A percentile compares a stretch with the other conserved stretches of the same genome.
phyloP scores from a whole-genome alignment of 352 stramenopile species.

The Pythium folliculosum region DNA sequence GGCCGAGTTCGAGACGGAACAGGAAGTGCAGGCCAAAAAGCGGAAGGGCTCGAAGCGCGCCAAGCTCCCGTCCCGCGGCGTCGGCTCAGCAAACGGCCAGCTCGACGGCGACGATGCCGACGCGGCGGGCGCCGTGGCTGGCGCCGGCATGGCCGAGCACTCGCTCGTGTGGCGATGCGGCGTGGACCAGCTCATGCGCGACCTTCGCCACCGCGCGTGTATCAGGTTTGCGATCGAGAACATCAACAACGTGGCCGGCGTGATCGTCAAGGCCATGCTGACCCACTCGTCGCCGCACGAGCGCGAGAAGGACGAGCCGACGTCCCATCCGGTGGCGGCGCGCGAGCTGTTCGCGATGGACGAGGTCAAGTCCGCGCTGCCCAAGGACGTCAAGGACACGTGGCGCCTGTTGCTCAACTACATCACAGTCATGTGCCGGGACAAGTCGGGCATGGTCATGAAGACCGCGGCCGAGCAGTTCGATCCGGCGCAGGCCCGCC shows the following conservation, averaged over 20 bases:
- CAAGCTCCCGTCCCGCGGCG: conserved; percentile 74
- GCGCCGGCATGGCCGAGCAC: conserved; percentile 53
- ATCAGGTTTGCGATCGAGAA: conserved; percentile 84
- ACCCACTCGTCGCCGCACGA: conserved; percentile 79
- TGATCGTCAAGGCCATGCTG: conserved; percentile 82
- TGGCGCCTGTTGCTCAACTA: conserved; percentile 88
- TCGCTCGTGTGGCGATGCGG: conserved; percentile 83
- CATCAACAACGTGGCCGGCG: conserved; percentile 80
- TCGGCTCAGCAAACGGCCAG: conserved; percentile 1
- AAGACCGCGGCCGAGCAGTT: conserved; percentile 76
- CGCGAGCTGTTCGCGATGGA: conserved; percentile 75
- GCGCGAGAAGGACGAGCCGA: conserved; percentile 79
- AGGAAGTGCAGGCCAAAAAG: conserved; percentile 53
- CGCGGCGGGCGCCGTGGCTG: conserved; percentile 6
- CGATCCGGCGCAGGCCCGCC: conserved; percentile 53
- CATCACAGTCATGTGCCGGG: conserved; percentile 88
- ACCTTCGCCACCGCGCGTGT: conserved; percentile 77
- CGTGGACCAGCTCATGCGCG: conserved; percentile 75
- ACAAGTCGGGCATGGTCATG: conserved; percentile 89
- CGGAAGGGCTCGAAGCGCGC: conserved; percentile 74
- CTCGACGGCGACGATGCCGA: conserved; percentile 36
- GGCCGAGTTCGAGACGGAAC: conserved; percentile 66
- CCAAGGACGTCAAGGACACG: conserved; percentile 75
- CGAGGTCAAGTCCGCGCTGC: conserved; percentile 70
- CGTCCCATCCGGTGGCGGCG: conserved; percentile 73